Conservation (phyloP, 257 asterid species). For the Petrea volubilis region DNA sequence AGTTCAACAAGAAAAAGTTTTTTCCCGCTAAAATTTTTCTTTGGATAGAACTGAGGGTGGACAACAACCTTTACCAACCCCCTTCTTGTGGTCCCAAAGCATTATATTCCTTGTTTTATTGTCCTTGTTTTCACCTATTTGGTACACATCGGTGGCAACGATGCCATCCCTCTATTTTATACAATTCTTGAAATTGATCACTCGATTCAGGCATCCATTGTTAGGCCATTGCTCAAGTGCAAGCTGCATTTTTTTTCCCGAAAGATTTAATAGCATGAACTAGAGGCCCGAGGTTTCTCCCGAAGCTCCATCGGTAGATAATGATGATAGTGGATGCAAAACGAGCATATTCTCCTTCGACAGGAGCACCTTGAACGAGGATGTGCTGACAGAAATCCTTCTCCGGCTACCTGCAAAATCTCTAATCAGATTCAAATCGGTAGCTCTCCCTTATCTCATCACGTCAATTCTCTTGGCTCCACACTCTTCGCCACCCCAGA, state of each 20-base stretch:
- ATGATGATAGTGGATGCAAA: not conserved
- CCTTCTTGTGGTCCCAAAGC: too few species aligned
- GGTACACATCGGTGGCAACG: constrained; percentile 5
- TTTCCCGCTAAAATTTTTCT: too few species aligned
- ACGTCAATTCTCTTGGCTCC: constrained; percentile 14
- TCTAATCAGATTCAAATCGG: constrained; percentile 19
- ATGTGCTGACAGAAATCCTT: constrained; percentile 6
- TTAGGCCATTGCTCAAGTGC: not conserved
- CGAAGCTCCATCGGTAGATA: not conserved
- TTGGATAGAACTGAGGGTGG: too few species aligned
- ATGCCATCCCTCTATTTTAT: not conserved
- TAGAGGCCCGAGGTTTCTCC: not conserved
- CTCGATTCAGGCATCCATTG: not conserved
- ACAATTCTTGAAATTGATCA: not conserved
- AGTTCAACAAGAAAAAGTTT: too few species aligned
- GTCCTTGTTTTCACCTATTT: not conserved
- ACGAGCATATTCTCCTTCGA: not conserved
- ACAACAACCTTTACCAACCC: too few species aligned
- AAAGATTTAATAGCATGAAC: not conserved
- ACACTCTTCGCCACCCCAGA: constrained; percentile 14
- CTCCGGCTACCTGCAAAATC: constrained; percentile 21
- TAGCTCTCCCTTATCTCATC: constrained; percentile 20
- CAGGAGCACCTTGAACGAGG: not conserved
- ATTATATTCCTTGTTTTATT: not conserved
- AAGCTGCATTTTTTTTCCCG: not conserved